Evolutionary conservation across 345 rosid species (phyloP).

Genomic region (Mercurialis annua): DNA sequence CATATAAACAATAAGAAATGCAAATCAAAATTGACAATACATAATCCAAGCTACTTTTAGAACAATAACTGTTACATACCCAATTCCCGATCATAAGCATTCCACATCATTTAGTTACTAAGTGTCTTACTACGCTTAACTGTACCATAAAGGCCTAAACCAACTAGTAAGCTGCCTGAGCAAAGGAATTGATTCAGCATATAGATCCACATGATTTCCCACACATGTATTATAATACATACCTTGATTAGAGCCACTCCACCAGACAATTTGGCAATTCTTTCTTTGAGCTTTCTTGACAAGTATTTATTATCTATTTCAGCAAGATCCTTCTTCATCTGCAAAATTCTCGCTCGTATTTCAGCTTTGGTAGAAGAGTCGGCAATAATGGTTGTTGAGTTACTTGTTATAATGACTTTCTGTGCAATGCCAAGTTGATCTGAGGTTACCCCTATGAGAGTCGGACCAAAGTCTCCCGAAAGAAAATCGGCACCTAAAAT

Average conservation of each 20-base stretch:
- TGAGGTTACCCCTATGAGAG: slow-evolving; percentile 59
- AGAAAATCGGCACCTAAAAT: slow-evolving; percentile 80
- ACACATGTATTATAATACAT: slow-evolving; percentile 7
- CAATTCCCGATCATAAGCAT: background rate
- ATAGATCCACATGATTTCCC: background rate
- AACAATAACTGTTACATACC: background rate
- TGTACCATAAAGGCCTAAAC: background rate
- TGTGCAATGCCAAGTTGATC: slow-evolving; percentile 89
- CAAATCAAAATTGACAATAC: background rate
- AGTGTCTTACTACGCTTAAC: background rate
- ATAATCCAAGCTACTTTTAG: background rate
- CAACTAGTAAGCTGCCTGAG: background rate
- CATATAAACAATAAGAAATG: background rate
- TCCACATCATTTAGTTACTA: background rate
- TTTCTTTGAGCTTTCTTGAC: slow-evolving; percentile 65
- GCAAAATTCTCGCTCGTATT: slow-evolving; percentile 78
- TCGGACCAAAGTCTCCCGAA: slow-evolving; percentile 66
- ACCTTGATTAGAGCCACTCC: slow-evolving; percentile 95
- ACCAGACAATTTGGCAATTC: slow-evolving; percentile 86
- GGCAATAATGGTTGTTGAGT: slow-evolving; percentile 77
- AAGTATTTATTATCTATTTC: slow-evolving; percentile 60
- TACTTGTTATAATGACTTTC: slow-evolving; percentile 62
- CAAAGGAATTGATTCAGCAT: background rate
- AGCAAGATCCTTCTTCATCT: slow-evolving; percentile 87
- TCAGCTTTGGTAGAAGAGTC: slow-evolving; percentile 86